Conservation (phyloP, 1,284 basidiomycete species). For the Golubevia sp. region DNA sequence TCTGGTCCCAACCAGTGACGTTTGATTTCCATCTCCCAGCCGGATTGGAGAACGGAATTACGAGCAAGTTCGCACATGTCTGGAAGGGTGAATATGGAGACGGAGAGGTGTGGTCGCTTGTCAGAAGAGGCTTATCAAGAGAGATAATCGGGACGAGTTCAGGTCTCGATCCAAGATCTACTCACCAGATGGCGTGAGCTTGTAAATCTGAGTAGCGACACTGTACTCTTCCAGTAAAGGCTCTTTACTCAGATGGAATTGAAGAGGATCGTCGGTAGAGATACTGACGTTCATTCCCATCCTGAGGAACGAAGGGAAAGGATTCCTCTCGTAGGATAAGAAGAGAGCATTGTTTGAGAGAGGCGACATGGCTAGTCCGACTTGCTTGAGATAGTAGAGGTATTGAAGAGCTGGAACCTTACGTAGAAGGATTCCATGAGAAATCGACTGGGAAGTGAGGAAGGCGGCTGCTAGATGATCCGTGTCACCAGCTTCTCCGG, state of each 20-base stretch:
- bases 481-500: slow-evolving; percentile 96
- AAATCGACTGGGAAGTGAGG: slow-evolving; percentile 95
- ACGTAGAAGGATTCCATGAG: slow-evolving; percentile 93
- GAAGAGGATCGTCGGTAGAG: slow-evolving; percentile 86
- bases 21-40: slow-evolving; percentile 99
- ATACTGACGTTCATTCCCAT: slow-evolving; percentile 94
- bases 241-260: slow-evolving; percentile 66
- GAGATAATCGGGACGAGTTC: background rate
- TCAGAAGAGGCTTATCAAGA: background rate
- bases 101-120: background rate
- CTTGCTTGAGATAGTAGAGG: slow-evolving; percentile 86
- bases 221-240: slow-evolving; percentile 96
- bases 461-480: slow-evolving; percentile 96
- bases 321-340: slow-evolving; percentile 94
- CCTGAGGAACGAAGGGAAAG: slow-evolving; percentile 95
- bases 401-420: slow-evolving; percentile 85
- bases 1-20: slow-evolving; percentile 78
- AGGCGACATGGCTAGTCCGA: slow-evolving; percentile 90
- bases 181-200: slow-evolving; percentile 42
- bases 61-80: slow-evolving; percentile 84
- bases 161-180: background rate
- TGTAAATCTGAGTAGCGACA: slow-evolving; percentile 75
- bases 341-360: slow-evolving; percentile 97
- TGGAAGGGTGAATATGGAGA: slow-evolving; percentile 1
- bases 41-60: slow-evolving; percentile 93